Percentiles rank a stretch among this genome's conserved stretches.
These are phyloP conservation scores for Yarrowia sp. DNA, from an alignment of 805 yeast species.

Conservation along the genomic window DNA sequence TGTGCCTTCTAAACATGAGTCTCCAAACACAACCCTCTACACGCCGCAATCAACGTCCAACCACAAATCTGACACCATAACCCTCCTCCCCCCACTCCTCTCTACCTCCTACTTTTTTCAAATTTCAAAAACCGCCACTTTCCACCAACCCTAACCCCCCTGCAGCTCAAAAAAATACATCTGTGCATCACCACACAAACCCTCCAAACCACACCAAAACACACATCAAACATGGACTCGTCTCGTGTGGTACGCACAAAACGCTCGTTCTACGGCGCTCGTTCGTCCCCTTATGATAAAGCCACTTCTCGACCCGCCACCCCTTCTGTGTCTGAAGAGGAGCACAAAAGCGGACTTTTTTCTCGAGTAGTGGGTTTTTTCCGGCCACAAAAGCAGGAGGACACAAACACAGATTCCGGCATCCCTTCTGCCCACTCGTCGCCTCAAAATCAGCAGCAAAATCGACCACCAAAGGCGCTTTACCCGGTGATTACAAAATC, in stretches of 20 bases:
- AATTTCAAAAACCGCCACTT: too few relatives aligned
- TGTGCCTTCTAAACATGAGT: too few relatives aligned
- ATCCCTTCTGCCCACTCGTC: neutral
- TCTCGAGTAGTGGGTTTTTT: conserved; percentile 3
- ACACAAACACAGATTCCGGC: neutral
- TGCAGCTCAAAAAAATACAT: neutral
- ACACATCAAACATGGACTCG: neutral
- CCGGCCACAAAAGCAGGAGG: neutral
- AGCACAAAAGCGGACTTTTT: neutral
- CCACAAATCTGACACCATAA: too few relatives aligned
- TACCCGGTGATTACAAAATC: conserved; percentile 7
- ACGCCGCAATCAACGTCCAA: too few relatives aligned
- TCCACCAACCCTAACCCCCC: too few relatives aligned
- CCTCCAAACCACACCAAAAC: too few relatives aligned
- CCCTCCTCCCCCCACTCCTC: too few relatives aligned
- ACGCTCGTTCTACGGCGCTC: neutral
- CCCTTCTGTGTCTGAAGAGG: neutral
- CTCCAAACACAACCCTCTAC: too few relatives aligned
- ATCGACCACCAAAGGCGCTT: neutral
- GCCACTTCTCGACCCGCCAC: neutral
- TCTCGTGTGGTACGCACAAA: conserved; percentile 1
- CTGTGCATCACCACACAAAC: too few relatives aligned
- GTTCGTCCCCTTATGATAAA: neutral
- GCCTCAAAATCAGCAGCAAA: neutral
- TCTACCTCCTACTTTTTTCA: too few relatives aligned